These are phyloP conservation scores for Physcomitrellopsis africana DNA, from an alignment of 225 moss, liverwort and hornwort genomes.

Conservation along the genomic window DNA sequence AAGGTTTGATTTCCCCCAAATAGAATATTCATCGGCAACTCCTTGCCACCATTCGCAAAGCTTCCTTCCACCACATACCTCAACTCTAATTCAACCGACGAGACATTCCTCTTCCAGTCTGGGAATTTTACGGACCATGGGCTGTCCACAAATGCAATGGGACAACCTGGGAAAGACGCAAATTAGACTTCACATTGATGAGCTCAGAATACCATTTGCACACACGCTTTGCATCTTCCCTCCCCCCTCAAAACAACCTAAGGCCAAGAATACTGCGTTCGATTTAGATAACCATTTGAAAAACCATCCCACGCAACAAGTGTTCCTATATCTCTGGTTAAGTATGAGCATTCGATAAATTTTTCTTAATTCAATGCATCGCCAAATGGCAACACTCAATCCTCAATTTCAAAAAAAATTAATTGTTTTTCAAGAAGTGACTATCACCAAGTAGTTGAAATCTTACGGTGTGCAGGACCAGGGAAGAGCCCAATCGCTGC, in stretches of 20 bases:
- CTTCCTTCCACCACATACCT: conserved; percentile 39
- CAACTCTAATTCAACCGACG: conserved; percentile 22
- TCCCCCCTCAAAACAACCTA: too few species aligned
- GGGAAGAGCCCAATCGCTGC: conserved; percentile 40
- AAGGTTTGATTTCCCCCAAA: conserved; percentile 54
- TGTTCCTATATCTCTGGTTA: background rate
- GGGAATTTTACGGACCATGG: conserved; percentile 31
- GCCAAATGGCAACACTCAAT: too few species aligned
- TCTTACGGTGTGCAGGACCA: conserved; percentile 44
- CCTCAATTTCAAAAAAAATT: too few species aligned
- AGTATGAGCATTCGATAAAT: too few species aligned
- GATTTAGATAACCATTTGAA: background rate
- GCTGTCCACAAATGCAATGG: conserved; percentile 34
- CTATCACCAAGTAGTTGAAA: background rate
- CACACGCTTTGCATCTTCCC: background rate
- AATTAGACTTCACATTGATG: background rate
- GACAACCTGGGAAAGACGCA: conserved; percentile 43
- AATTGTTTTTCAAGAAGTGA: background rate
- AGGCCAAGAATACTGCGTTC: too few species aligned
- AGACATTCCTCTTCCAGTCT: conserved; percentile 10
- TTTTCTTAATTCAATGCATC: too few species aligned
- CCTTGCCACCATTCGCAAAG: conserved; percentile 1
- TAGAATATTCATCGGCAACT: background rate
- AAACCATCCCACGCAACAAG: background rate
- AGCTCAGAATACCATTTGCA: background rate